Base-by-base conservation (phyloP, 169 alveolate species). In the Plasmodium gaboni region DNA sequence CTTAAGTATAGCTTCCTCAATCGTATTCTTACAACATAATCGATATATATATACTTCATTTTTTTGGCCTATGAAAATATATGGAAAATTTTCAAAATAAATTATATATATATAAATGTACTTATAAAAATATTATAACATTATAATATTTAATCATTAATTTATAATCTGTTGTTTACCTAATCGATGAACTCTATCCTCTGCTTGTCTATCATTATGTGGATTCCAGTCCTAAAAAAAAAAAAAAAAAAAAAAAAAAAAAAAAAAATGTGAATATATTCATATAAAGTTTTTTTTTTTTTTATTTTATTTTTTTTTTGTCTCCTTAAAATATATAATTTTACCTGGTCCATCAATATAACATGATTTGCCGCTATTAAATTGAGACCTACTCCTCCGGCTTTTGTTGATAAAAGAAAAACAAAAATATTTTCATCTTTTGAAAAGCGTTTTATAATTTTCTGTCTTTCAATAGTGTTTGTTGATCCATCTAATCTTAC, bases 351-450 rank as follows among this genome's bases (percentile, higher is more conserved):
- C 97, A 97, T 96, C 72, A 99, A 97, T 6, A 99, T 96, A 12
- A 99, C 99, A 7, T 99, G 96, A 74, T 98, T 99, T n/a, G 99
- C 99, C 2, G 98, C 97, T 72, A 99, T 96, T 19, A 99, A 95
- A 94, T 99, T 98, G 19, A 99, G 96, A 9, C 99, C 99, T n/a
- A 96, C 96, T 1, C 99, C 99, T 0, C 99, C 99, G 1, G 99
- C 99, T 76, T 99, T 96, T 2, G 99, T 98, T 46, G 99, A 96
- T 22, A 99, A 95, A 6, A 99, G 95, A 90, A 99, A 96, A n/a
- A 98, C 94, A 73, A 97, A 93, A 65, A 96, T 94, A n/a, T 94
- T 97, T 10, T 96, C 94, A 63, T 95, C 94, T 68, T 76, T 93
- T 70, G 93, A 93, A 96, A 97, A 83, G 72, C 88, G 72, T 85